A percentile compares a stretch with the other conserved stretches of the same genome.
These are phyloP conservation scores for Eucalyptus pauciflora DNA, from an alignment of 345 rosid genomes.

Conservation along the genomic window DNA sequence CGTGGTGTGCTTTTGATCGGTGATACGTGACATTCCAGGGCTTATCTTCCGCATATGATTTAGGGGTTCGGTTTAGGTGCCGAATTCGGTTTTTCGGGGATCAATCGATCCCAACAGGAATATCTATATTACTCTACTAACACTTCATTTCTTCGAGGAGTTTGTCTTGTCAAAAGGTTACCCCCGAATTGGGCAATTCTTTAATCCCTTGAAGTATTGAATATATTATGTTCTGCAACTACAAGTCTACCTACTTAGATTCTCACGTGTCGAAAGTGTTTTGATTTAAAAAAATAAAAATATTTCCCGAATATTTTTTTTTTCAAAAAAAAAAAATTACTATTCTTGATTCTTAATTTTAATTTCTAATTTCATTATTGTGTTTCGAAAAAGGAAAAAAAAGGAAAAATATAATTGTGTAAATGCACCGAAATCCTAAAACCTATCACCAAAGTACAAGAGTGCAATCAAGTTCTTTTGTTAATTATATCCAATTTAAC, in stretches of 20 bases:
- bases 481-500: too few species aligned
- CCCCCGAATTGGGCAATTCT: neutral
- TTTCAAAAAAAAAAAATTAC: neutral
- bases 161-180: neutral
- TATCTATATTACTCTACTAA: neutral
- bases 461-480: neutral
- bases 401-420: neutral
- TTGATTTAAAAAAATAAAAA: too few species aligned
- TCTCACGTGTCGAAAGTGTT: too few species aligned
- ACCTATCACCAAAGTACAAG: accelerated
- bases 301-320: neutral
- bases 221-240: neutral
- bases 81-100: too few species aligned
- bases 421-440: neutral
- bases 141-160: neutral
- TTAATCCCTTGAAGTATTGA: neutral
- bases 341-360: neutral
- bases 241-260: too few species aligned
- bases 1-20: too few species aligned
- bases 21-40: too few species aligned
- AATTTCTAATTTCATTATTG: neutral
- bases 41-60: too few species aligned
- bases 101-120: too few species aligned
- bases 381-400: neutral
- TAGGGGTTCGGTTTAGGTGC: too few species aligned